Base-by-base conservation (phyloP, 129 eudicot genomes). In the Saussurea involucrata region DNA sequence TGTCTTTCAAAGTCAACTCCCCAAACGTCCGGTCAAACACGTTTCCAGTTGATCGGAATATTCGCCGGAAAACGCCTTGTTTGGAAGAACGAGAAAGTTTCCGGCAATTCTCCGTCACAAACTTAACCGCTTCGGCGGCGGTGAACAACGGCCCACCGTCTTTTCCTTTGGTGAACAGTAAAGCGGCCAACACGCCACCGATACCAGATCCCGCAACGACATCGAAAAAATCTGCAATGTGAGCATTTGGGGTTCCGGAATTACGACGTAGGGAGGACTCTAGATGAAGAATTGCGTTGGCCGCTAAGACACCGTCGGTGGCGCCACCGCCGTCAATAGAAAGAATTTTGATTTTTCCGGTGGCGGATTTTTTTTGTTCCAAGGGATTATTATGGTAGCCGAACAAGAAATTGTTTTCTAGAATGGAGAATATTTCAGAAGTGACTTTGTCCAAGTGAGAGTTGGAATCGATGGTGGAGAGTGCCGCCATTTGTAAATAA, bases 201-300 rank as follows among this genome's bases (percentile, higher is more conserved):
- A 74, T 61, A 3, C 98, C 98, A 55, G 96, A 82, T 4, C 96
- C 98, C 44, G 96, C 87, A 3, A 85, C 94, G 0, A 90, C 88
- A 64, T 92, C 98, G 36, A 92, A 92, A 82, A 78, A 90, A 73
- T 92, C 86, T 11, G 94, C 79, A 42, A 92, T 80, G 68, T 82
- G 77, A 22, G 96, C 89, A 40, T 82, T 72, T 0, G 86, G 69
- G 24, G 87, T 86, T 18, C 92, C 94, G 1, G 98, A 86, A 31
- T 83, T 77, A 2, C 36, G 67, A 0, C 88, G 90, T 34, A 92
- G 86, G 15, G 75, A 53, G 11, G 87, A 58, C 49, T 92, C 92
- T 1, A 89, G 63, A 60, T 69, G 81, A 29, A 68, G 34, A 1
- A 89, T 60, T 21, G 87, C 70, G 57, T 78, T 81, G 4, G 89